Base-by-base conservation (phyloP, 768 basidiomycete genomes). In the Lactarius sanguifluus region DNA sequence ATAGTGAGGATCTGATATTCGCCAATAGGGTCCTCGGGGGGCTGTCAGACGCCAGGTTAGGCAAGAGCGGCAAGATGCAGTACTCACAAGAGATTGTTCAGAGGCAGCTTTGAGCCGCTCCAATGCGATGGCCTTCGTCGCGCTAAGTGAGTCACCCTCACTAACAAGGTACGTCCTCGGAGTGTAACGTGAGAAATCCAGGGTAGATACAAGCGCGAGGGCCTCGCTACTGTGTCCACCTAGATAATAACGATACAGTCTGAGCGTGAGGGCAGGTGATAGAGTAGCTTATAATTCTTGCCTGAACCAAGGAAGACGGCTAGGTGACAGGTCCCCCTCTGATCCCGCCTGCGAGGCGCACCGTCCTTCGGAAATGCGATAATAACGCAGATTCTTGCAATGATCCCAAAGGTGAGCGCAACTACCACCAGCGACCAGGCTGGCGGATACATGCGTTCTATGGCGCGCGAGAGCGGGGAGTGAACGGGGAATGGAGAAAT, bases 221-320 rank as follows among this genome's bases (percentile, higher is more conserved):
- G 89, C 90, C 80, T 99, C 97, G 68, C 84, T 87, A 18, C 95
- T 97, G 78, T 99, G 97, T 0, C 97, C 97, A 55, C 97, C 96
- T 98, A 73, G 20, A 43, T 32, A 36, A 20, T 23, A 55, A 40
- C 65, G 36, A 59, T 65, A 43, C 52, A 57, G 61, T 62, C 66
- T 69, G 61, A 69, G 64, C 50, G 67, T 54, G 64, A 64, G 23
- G 64, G 45, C 32, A 25, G 40, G 23, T 34, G 57, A 4, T 13
- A 57, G 38, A 62, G 61, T 8, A 34, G 20, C 40, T 23, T 15
- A 32, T 25, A 52, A 52, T 38, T 4, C 81, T 73, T 72, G 91
- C 96, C 96, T 75, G 96, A 98, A 64, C 96, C 96, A 15, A 98
- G 84, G 73, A 98, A 97, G 60, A 97, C 85, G 4, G 91, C 94